Percentiles rank a stretch among this genome's conserved stretches.
Evolutionary conservation across 2,329 filamentous ascomycete species (phyloP).

Genomic region (Pseudogymnoascus sp.): DNA sequence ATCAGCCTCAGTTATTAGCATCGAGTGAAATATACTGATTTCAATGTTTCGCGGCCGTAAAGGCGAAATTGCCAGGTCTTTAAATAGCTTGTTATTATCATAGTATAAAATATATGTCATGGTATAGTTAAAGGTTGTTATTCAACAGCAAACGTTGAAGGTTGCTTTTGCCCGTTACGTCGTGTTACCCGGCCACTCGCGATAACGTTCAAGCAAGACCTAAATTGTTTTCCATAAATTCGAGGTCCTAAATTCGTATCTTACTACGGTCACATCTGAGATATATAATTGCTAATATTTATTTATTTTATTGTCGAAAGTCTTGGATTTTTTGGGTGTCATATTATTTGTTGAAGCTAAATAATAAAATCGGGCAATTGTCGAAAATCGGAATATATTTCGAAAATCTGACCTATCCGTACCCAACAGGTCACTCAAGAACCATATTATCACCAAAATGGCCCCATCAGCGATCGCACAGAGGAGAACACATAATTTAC

Average conservation of each 20-base stretch:
- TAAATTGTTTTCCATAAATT: neutral
- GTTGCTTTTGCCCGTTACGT: neutral
- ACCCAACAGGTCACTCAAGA: neutral
- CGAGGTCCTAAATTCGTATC: neutral
- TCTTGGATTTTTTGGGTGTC: neutral
- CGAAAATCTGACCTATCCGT: neutral
- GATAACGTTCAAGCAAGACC: neutral
- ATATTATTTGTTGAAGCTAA: neutral
- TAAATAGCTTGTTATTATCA: neutral
- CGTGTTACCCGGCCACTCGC: neutral
- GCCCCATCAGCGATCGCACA: conserved; percentile 55
- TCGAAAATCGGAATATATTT: neutral
- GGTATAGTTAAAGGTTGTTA: neutral
- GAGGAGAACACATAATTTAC: conserved; percentile 74
- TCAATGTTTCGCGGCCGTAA: neutral
- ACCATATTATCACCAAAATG: conserved; percentile 37
- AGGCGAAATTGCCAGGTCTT: neutral
- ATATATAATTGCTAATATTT: neutral
- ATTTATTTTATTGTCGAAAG: neutral
- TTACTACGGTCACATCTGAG: neutral
- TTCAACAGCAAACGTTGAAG: neutral
- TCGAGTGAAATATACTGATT: neutral
- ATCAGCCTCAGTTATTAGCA: no score
- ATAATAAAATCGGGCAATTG: neutral
- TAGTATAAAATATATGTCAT: neutral